phyloP scores from a whole-genome alignment of 2,329 filamentous ascomycete genomes.

The Aspergillus sp. region DNA sequence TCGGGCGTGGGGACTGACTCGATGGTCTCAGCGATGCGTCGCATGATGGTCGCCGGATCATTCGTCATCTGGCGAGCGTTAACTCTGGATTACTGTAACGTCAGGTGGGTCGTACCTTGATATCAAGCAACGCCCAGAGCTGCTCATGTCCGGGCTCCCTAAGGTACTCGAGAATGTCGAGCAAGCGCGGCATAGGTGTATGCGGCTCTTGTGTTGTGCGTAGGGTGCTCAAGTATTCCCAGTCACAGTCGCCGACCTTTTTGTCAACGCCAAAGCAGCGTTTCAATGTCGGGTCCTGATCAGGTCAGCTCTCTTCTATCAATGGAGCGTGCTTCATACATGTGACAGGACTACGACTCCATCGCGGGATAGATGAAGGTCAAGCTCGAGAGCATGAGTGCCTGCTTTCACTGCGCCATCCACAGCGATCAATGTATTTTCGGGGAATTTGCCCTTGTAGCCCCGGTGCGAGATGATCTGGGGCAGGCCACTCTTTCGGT shows the following conservation, averaged over 20 bases:
- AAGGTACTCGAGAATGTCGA: slow-evolving; percentile 73
- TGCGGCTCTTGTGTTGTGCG: slow-evolving; percentile 67
- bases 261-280: slow-evolving; percentile 77
- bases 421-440: slow-evolving; percentile 85
- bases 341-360: slow-evolving; percentile 83
- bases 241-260: slow-evolving; percentile 73
- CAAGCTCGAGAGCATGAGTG: slow-evolving; percentile 82
- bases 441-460: slow-evolving; percentile 66
- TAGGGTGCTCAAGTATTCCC: slow-evolving; percentile 68
- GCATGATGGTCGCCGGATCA: background rate
- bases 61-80: background rate
- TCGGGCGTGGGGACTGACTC: background rate
- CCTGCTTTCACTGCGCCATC: slow-evolving; percentile 70
- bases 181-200: slow-evolving; percentile 70
- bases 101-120: slow-evolving; percentile 63
- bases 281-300: slow-evolving; percentile 55
- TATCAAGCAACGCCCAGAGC: slow-evolving; percentile 82
- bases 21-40: background rate
- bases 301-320: background rate
- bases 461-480: slow-evolving; percentile 47
- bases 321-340: slow-evolving; percentile 48
- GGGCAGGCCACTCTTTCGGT: background rate
- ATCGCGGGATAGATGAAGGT: slow-evolving; percentile 79
- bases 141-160: slow-evolving; percentile 62
- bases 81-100: background rate